Conservation (phyloP, 192 early-diverging fungal species). For the Umbelopsis ramanniana region DNA sequence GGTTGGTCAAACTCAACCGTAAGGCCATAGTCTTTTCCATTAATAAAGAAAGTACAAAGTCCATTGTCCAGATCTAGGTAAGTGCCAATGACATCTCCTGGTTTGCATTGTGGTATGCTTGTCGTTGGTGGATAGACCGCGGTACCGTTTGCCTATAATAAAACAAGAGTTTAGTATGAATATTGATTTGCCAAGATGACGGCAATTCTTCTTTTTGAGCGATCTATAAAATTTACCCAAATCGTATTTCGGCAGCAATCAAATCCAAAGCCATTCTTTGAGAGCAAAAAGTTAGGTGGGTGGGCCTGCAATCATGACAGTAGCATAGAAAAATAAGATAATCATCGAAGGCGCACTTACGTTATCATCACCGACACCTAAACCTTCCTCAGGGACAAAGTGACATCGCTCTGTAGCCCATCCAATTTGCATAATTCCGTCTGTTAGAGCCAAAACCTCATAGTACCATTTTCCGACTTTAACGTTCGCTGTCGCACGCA, state of each 20-base stretch:
- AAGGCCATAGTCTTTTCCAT: slow-evolving; percentile 70
- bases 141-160: slow-evolving; percentile 45
- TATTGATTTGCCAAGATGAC: neutral
- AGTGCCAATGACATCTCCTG: slow-evolving; percentile 53
- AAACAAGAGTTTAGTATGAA: neutral
- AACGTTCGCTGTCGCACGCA: slow-evolving; percentile 59
- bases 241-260: slow-evolving; percentile 75
- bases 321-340: neutral
- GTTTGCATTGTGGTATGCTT: slow-evolving; percentile 54
- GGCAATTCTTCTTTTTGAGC: neutral
- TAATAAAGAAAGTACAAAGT: slow-evolving; percentile 63
- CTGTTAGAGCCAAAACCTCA: slow-evolving; percentile 66
- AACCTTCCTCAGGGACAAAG: slow-evolving; percentile 80
- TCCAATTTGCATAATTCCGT: slow-evolving; percentile 84
- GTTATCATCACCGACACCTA: slow-evolving; percentile 71
- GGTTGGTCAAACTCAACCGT: slow-evolving; percentile 58
- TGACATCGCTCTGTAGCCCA: slow-evolving; percentile 68
- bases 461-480: slow-evolving; percentile 70
- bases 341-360: slow-evolving; percentile 35
- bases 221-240: slow-evolving; percentile 60
- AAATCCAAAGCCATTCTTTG: slow-evolving; percentile 71
- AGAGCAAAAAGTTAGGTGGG: neutral
- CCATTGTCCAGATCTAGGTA: slow-evolving; percentile 69
- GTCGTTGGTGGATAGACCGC: slow-evolving; percentile 53
- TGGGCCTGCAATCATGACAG: no score